Conservation (phyloP, 176 grass and related monocot species). For the Ampelocalamus luodianensis region DNA sequence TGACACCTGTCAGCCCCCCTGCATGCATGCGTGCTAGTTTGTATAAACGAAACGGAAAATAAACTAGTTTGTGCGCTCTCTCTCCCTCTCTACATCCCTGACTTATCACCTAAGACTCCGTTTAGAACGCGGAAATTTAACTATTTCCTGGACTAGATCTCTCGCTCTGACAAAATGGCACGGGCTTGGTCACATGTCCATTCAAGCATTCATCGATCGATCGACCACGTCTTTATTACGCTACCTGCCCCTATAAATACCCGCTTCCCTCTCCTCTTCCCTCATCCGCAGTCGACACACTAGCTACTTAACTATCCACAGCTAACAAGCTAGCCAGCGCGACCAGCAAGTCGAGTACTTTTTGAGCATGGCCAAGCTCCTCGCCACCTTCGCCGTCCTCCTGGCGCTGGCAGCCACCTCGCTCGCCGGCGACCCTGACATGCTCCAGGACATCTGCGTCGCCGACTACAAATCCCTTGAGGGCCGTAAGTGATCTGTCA, state of each 20-base stretch:
- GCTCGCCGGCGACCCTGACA: too few species aligned
- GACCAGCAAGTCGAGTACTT: background rate
- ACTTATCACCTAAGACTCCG: background rate
- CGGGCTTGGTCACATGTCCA: too few species aligned
- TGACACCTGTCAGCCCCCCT: too few species aligned
- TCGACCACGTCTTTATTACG: background rate
- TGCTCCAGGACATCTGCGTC: too few species aligned
- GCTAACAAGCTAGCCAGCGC: background rate
- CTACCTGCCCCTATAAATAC: conserved; percentile 22
- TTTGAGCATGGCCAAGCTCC: conserved; percentile 41
- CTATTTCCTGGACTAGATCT: too few species aligned
- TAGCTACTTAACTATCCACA: background rate
- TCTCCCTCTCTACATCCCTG: background rate
- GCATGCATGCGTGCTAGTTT: too few species aligned
- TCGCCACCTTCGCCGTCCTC: too few species aligned
- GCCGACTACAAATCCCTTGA: too few species aligned
- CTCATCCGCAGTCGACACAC: background rate
- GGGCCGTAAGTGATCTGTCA: too few species aligned
- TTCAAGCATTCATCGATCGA: background rate
- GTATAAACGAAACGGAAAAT: background rate
- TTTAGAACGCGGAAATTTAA: background rate
- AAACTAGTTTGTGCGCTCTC: background rate
- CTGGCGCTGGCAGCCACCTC: too few species aligned
- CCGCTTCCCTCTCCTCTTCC: background rate
- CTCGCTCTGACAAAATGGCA: background rate